These are phyloP conservation scores for Mycena kentingensis DNA, from an alignment of 768 basidiomycete genomes.

Conservation along the genomic window DNA sequence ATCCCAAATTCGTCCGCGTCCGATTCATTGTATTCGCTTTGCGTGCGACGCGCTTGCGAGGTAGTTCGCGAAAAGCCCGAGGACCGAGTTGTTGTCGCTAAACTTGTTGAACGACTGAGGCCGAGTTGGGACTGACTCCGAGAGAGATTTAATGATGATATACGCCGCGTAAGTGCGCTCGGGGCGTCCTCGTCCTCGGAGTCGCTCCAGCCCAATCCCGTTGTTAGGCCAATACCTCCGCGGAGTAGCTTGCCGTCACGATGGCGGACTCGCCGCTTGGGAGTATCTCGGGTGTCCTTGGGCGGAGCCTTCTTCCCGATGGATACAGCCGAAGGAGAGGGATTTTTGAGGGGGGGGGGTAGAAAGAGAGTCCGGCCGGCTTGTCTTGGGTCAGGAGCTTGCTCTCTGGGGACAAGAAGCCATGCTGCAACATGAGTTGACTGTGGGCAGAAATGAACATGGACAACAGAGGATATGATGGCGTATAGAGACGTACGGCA, in stretches of 20 bases:
- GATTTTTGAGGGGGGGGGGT: neutral
- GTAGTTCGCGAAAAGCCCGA: constrained; percentile 10
- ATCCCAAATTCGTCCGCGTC: constrained; percentile 18
- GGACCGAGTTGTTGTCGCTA: constrained; percentile 7
- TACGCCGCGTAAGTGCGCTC: constrained; percentile 61
- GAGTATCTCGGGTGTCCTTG: constrained; percentile 48
- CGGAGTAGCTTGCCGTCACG: constrained; percentile 58
- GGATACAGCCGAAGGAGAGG: constrained; percentile 4
- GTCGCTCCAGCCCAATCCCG: constrained; percentile 75
- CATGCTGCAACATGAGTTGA: constrained; percentile 66
- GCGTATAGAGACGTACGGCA: constrained; percentile 53
- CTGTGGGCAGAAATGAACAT: constrained; percentile 34
- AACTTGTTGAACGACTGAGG: constrained; percentile 40
- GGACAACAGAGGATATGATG: constrained; percentile 4
- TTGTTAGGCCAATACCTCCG: constrained; percentile 70
- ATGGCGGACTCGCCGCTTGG: constrained; percentile 56
- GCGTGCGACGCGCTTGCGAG: constrained; percentile 10
- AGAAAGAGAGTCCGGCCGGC: constrained; percentile 14
- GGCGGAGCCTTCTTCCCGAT: constrained; percentile 9
- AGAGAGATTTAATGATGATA: constrained; percentile 56
- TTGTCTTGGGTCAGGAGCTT: constrained; percentile 50
- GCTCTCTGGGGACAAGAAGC: constrained; percentile 66
- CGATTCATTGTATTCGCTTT: constrained; percentile 15
- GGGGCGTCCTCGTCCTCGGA: constrained; percentile 80
- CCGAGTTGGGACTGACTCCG: constrained; percentile 43